Conservation (phyloP, 2,329 filamentous ascomycete species). For the Nothopassalora personata region DNA sequence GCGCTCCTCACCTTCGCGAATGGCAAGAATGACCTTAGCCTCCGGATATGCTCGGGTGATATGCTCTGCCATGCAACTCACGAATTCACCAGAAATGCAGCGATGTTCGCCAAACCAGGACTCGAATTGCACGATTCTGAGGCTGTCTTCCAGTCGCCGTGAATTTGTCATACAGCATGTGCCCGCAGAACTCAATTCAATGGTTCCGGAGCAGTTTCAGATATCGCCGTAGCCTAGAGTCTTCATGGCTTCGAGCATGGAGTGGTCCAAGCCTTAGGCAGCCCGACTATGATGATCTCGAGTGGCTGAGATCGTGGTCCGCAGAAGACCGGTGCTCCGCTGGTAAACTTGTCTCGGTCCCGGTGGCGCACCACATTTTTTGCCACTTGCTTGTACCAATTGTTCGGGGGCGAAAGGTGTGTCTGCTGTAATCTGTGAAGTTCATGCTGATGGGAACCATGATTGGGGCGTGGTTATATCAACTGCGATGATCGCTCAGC, state of each 20-base stretch:
- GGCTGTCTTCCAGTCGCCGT: background rate
- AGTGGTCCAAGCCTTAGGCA: constrained; percentile 2
- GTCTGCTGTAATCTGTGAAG: background rate
- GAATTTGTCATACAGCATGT: background rate
- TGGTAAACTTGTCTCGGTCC: background rate
- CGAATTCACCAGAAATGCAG: constrained; percentile 4
- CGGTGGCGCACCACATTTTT: background rate
- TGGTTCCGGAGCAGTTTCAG: constrained; percentile 5
- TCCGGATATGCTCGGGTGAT: constrained; percentile 54
- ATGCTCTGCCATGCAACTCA: constrained; percentile 24
- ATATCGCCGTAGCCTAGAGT: constrained; percentile 5
- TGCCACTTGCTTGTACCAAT: background rate
- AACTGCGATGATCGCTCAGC: background rate
- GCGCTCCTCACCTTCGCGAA: constrained; percentile 18
- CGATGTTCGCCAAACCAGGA: background rate
- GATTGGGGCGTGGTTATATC: background rate
- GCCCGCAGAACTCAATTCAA: background rate
- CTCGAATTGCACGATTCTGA: constrained; percentile 1
- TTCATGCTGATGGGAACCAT: background rate
- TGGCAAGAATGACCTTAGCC: constrained; percentile 61
- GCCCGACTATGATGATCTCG: constrained; percentile 4
- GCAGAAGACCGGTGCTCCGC: constrained; percentile 1
- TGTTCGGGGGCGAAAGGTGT: background rate
- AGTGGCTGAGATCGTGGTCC: background rate
- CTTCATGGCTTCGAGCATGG: constrained; percentile 9